Evolutionary conservation across 2,329 filamentous ascomycete genomes (phyloP).

Genomic region (Alternaria sp.): DNA sequence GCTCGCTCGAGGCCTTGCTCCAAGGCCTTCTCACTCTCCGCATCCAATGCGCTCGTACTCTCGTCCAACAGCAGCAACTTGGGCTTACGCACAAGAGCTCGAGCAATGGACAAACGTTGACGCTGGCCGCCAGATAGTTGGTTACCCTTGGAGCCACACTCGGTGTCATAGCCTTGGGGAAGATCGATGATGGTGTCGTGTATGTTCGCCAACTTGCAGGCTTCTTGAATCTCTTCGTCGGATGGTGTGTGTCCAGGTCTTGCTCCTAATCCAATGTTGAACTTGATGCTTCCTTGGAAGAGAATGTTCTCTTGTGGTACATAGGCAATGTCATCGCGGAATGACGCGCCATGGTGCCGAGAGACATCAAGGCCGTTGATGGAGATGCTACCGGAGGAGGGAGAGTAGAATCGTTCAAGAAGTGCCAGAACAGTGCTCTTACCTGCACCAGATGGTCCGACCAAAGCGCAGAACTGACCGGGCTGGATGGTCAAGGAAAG

Average conservation of each 20-base stretch:
- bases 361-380: conserved; percentile 60
- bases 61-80: conserved; percentile 52
- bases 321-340: conserved; percentile 54
- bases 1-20: conserved; percentile 50
- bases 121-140: conserved; percentile 53
- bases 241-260: conserved; percentile 62
- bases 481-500: conserved; percentile 64
- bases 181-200: conserved; percentile 70
- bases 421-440: conserved; percentile 68
- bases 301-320: conserved; percentile 57
- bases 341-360: conserved; percentile 45
- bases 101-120: conserved; percentile 52
- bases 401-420: conserved; percentile 62
- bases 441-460: conserved; percentile 70
- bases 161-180: conserved; percentile 69
- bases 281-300: conserved; percentile 56
- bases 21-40: conserved; percentile 50
- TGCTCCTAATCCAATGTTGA: conserved; percentile 56
- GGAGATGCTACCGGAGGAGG: conserved; percentile 57
- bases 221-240: conserved; percentile 68
- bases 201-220: conserved; percentile 72
- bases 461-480: conserved; percentile 68
- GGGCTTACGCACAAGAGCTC: conserved; percentile 52
- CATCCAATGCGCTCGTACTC: conserved; percentile 52
- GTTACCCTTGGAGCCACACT: conserved; percentile 50